These are phyloP conservation scores for Trapa incisa DNA, from an alignment of 345 rosid genomes.

Conservation along the genomic window DNA sequence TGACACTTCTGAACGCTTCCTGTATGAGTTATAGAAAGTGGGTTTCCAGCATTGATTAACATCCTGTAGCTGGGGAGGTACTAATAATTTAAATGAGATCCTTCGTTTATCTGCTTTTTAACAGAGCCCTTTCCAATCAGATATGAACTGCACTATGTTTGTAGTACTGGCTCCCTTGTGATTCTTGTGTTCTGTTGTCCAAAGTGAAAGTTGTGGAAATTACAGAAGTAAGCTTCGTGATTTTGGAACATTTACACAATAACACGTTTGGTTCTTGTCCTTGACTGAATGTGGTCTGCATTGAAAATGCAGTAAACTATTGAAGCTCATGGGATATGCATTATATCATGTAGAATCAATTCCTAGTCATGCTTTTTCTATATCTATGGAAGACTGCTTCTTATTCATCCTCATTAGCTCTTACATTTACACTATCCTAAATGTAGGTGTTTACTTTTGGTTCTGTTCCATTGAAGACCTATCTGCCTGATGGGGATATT, in stretches of 20 bases:
- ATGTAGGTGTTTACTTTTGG: constrained; percentile 85
- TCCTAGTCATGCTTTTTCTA: background rate
- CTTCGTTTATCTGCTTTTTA: background rate
- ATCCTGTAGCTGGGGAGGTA: background rate
- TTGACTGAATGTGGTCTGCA: background rate
- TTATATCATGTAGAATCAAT: background rate
- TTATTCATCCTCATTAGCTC: background rate
- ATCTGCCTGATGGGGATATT: constrained; percentile 96
- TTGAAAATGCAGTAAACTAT: background rate
- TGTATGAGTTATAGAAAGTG: background rate
- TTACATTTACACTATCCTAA: constrained; percentile 8
- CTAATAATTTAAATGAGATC: background rate
- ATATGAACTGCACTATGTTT: background rate
- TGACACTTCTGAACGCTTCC: background rate
- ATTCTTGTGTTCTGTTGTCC: background rate
- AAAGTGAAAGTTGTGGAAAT: background rate
- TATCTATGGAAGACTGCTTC: background rate
- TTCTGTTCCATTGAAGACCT: constrained; percentile 95
- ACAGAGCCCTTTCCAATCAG: background rate
- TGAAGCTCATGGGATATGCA: background rate
- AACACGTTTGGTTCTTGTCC: background rate
- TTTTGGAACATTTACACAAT: background rate
- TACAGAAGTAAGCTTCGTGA: background rate
- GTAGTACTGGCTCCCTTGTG: background rate
- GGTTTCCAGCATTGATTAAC: background rate